Evolutionary conservation across 106 monocot species (phyloP).

Genomic region (Dioscorea alata): DNA sequence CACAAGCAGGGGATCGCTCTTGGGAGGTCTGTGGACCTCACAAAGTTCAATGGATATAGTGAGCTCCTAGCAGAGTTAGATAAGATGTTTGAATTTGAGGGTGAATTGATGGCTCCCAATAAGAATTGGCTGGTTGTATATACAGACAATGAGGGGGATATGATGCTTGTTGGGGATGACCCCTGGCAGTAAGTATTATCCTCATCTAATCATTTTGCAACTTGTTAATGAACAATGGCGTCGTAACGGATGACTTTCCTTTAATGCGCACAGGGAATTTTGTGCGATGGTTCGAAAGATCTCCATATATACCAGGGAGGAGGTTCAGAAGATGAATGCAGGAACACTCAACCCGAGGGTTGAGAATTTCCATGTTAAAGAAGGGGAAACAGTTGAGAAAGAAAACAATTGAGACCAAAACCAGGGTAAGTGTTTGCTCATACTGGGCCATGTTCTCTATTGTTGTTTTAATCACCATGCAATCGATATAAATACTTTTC

Average conservation of each 20-base stretch:
- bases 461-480: too few species aligned
- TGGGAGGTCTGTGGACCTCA: conserved; percentile 76
- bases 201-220: background rate
- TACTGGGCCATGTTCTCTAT: too few species aligned
- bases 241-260: background rate
- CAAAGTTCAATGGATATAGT: conserved; percentile 63
- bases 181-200: conserved; percentile 64
- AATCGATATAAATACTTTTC: too few species aligned
- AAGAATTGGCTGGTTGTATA: conserved; percentile 72
- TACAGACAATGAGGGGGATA: conserved; percentile 82
- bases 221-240: background rate
- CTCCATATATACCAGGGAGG: conserved; percentile 33
- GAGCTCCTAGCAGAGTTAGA: conserved; percentile 62
- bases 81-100: conserved; percentile 74
- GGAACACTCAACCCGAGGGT: conserved; percentile 8
- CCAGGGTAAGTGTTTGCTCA: too few species aligned
- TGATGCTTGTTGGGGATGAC: conserved; percentile 95
- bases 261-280: conserved; percentile 23
- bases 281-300: conserved; percentile 40
- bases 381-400: background rate
- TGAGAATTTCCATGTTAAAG: background rate
- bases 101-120: conserved; percentile 47
- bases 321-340: conserved; percentile 40
- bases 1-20: conserved; percentile 87
- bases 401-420: too few species aligned